phyloP scores from a whole-genome alignment of 768 basidiomycete species.

The Mycena albidolilacea region DNA sequence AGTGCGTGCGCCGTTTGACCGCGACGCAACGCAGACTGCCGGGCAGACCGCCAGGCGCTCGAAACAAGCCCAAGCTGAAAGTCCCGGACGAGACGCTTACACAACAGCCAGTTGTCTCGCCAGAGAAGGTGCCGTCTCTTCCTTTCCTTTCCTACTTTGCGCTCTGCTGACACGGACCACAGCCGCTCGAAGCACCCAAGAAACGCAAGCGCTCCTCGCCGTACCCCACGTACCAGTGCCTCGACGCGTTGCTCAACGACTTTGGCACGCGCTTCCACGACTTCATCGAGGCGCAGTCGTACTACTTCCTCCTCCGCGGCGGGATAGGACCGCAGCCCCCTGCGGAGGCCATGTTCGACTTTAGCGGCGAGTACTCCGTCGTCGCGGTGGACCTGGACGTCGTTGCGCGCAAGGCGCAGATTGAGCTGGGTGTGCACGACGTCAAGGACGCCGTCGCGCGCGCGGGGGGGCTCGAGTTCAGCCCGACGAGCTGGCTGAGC shows the following conservation, averaged over 20 bases:
- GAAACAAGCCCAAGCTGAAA: slow-evolving; percentile 26
- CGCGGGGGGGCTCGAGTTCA: slow-evolving; percentile 54
- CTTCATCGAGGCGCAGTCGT: slow-evolving; percentile 55
- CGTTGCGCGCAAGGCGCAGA: slow-evolving; percentile 47
- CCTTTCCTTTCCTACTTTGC: neutral
- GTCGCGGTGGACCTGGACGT: slow-evolving; percentile 60
- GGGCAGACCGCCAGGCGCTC: slow-evolving; percentile 28
- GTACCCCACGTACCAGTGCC: slow-evolving; percentile 54
- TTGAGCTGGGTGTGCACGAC: slow-evolving; percentile 47
- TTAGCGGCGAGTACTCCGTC: slow-evolving; percentile 67
- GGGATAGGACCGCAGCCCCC: slow-evolving; percentile 16
- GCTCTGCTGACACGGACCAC: neutral
- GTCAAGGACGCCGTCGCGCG: slow-evolving; percentile 54
- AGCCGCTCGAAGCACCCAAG: slow-evolving; percentile 43
- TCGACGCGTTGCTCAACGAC: slow-evolving; percentile 47
- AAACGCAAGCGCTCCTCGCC: slow-evolving; percentile 42
- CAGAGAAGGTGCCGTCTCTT: slow-evolving; percentile 15
- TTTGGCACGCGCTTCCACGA: slow-evolving; percentile 44
- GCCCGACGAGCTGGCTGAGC: slow-evolving; percentile 51
- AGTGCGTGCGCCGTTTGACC: slow-evolving; percentile 46
- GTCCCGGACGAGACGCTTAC: slow-evolving; percentile 1
- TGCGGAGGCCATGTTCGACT: slow-evolving; percentile 54
- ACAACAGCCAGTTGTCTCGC: neutral
- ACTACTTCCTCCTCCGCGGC: slow-evolving; percentile 50
- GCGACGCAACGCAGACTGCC: slow-evolving; percentile 36